These are phyloP conservation scores for Penicillium maclennaniae DNA, from an alignment of 495 filamentous ascomycete species.

Conservation along the genomic window DNA sequence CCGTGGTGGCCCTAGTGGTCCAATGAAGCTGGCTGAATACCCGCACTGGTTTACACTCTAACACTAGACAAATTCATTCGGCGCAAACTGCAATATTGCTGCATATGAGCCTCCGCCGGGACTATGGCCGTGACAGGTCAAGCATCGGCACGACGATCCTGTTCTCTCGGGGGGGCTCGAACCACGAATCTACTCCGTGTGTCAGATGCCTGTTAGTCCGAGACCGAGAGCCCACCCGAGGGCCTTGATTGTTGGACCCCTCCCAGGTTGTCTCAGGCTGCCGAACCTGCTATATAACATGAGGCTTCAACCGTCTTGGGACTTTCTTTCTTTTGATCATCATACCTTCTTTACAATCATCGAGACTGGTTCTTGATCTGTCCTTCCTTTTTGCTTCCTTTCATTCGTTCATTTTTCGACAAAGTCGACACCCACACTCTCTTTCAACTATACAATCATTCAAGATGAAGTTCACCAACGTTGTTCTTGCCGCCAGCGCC, in stretches of 20 bases:
- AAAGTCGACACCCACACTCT: conserved; percentile 24
- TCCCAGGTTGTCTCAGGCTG: neutral
- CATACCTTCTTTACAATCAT: conserved; percentile 13
- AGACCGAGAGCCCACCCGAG: conserved; percentile 2
- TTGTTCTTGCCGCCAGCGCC: conserved; percentile 23
- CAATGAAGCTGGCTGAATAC: neutral
- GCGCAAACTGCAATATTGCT: neutral
- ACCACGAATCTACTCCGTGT: conserved; percentile 14
- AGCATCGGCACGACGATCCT: conserved; percentile 1
- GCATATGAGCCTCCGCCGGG: conserved; percentile 4
- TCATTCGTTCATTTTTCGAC: conserved; percentile 15
- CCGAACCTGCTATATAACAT: conserved; percentile 17
- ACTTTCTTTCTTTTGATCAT: conserved; percentile 4
- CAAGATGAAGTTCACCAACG: conserved; percentile 27
- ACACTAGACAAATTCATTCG: neutral
- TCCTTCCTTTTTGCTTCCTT: conserved; percentile 14
- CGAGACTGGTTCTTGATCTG: conserved; percentile 27
- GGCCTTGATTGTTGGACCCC: conserved; percentile 6
- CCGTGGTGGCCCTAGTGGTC: conserved; percentile 11
- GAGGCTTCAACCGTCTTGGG: neutral
- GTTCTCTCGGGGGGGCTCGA: conserved; percentile 1
- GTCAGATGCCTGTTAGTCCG: conserved; percentile 9
- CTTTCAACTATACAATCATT: conserved; percentile 11
- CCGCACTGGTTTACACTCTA: neutral
- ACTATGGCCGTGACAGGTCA: conserved; percentile 3